Conservation (phyloP, 2,329 filamentous ascomycete species). For the Alternaria longipes region DNA sequence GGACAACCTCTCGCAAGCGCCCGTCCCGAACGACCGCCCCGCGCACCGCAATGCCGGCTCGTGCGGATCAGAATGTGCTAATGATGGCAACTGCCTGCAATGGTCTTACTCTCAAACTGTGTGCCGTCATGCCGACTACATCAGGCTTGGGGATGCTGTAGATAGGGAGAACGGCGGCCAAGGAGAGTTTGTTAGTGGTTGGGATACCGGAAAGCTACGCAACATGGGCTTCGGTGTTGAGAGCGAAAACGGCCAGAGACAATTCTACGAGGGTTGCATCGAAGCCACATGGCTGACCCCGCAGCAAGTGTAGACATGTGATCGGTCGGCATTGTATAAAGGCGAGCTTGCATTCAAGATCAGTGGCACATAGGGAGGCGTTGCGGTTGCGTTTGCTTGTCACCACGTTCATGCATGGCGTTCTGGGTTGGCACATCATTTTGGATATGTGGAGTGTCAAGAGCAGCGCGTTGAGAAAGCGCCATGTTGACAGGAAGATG, state of each 20-base stretch:
- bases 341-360: slow-evolving; percentile 13
- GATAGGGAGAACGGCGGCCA: slow-evolving; percentile 45
- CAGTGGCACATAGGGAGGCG: slow-evolving; percentile 31
- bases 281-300: slow-evolving; percentile 53
- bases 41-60: slow-evolving; percentile 45
- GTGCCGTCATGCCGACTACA: slow-evolving; percentile 50
- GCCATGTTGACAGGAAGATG: slow-evolving; percentile 4
- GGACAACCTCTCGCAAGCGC: slow-evolving; percentile 47
- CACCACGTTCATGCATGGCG: slow-evolving; percentile 35
- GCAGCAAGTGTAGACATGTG: slow-evolving; percentile 27
- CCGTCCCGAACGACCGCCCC: slow-evolving; percentile 47
- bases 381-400: slow-evolving; percentile 35
- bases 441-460: slow-evolving; percentile 17
- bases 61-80: slow-evolving; percentile 48
- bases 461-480: slow-evolving; percentile 8
- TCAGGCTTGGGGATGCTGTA: slow-evolving; percentile 47
- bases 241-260: slow-evolving; percentile 40
- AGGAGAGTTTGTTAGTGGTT: slow-evolving; percentile 51
- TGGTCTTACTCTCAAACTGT: slow-evolving; percentile 51
- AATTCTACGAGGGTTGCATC: slow-evolving; percentile 47
- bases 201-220: slow-evolving; percentile 50
- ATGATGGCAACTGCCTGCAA: slow-evolving; percentile 47
- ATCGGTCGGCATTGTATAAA: slow-evolving; percentile 8
- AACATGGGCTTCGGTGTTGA: slow-evolving; percentile 48
- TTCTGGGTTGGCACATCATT: slow-evolving; percentile 31